These are phyloP conservation scores for Rhodamnia argentea DNA, from an alignment of 345 rosid genomes.

Conservation along the genomic window DNA sequence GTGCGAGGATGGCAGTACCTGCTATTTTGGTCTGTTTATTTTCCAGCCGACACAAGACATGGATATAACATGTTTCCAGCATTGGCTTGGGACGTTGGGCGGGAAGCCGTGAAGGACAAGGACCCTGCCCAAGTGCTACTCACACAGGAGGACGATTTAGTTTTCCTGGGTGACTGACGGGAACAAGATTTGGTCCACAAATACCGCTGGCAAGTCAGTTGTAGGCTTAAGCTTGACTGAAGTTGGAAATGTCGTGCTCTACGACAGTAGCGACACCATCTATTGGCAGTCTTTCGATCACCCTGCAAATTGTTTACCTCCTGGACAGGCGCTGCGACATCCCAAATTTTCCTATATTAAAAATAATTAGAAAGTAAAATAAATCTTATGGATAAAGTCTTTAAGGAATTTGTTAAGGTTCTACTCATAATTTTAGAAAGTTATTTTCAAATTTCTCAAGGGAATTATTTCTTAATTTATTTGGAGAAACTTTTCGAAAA, in stretches of 20 bases:
- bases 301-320: rapidly evolving
- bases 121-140: background rate
- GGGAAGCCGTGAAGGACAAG: too few species aligned
- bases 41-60: background rate
- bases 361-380: too few species aligned
- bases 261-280: background rate
- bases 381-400: too few species aligned
- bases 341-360: too few species aligned
- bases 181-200: background rate
- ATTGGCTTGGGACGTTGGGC: too few species aligned
- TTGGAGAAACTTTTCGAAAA: too few species aligned
- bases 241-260: background rate
- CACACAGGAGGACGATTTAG: background rate
- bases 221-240: background rate
- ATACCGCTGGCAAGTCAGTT: background rate
- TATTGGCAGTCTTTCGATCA: background rate
- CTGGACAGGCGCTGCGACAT: background rate
- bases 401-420: too few species aligned
- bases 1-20: rapidly evolving
- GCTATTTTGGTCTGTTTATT: background rate
- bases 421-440: too few species aligned
- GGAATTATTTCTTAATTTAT: too few species aligned
- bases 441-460: too few species aligned
- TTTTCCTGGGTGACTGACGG: background rate
- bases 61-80: too few species aligned